phyloP scores from a whole-genome alignment of 2,329 filamentous ascomycete genomes.

The Colletotrichum costaricense region DNA sequence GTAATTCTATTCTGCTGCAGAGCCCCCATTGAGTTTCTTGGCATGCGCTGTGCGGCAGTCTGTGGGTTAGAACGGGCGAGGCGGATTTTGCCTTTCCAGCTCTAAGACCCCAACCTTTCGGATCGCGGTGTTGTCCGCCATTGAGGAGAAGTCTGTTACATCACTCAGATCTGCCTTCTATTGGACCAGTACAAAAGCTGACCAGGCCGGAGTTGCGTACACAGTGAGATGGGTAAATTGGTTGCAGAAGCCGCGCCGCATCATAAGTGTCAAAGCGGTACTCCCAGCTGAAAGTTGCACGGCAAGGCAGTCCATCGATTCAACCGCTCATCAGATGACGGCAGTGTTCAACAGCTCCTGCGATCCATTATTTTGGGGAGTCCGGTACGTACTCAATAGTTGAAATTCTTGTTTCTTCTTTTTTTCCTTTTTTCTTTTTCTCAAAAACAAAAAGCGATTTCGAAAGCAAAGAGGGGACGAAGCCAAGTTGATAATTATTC shows the following conservation, averaged over 20 bases:
- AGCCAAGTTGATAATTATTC: neutral
- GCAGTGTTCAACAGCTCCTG: neutral
- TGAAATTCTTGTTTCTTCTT: no score
- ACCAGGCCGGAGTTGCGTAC: neutral
- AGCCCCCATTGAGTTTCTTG: neutral
- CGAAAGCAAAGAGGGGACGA: neutral
- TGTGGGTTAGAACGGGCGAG: neutral
- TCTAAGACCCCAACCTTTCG: neutral
- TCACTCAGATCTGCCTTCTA: no score
- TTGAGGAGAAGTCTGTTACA: neutral
- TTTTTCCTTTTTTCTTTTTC: no score
- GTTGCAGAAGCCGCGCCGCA: neutral
- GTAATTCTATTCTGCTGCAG: neutral
- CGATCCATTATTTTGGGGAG: neutral
- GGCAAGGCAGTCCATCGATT: neutral
- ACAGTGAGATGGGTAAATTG: neutral
- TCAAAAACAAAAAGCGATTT: no score
- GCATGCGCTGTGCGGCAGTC: conserved; percentile 19
- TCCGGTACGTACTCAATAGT: no score
- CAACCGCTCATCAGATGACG: neutral
- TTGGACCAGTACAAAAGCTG: neutral
- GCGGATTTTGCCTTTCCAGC: neutral
- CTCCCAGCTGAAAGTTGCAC: neutral
- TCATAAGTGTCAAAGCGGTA: neutral
- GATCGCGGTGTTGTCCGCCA: neutral